phyloP scores from a whole-genome alignment of 305 asterid genomes.

The Withania somnifera region DNA sequence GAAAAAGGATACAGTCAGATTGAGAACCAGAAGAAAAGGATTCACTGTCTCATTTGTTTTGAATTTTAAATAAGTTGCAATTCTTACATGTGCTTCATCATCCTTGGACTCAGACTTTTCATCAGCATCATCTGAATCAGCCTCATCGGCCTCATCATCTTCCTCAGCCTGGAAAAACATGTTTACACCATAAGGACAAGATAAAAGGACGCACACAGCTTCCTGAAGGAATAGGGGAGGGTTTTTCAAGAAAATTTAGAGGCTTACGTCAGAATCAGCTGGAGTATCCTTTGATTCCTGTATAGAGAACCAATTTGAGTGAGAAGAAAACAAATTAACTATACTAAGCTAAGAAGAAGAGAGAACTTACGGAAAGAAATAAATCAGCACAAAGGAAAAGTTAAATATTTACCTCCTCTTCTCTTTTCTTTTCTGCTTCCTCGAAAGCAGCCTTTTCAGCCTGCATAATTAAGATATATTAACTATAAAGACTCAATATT shows the following conservation, averaged over 20 bases:
- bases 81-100: conserved; percentile 50
- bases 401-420: conserved; percentile 52
- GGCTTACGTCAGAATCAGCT: conserved; percentile 78
- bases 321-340: not conserved
- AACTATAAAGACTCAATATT: not conserved
- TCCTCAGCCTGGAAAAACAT: conserved; percentile 55
- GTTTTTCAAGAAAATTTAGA: not conserved
- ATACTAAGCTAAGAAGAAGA: not conserved
- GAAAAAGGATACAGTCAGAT: not conserved
- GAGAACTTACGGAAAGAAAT: not conserved
- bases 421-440: conserved; percentile 75
- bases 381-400: not conserved
- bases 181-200: conserved; percentile 1
- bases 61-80: not conserved
- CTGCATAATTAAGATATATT: conserved; percentile 28
- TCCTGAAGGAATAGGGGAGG: not conserved
- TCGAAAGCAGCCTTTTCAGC: conserved; percentile 86
- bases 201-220: not conserved
- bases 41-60: not conserved
- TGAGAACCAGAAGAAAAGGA: not conserved
- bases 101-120: conserved; percentile 22
- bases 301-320: not conserved
- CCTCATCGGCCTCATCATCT: conserved; percentile 44
- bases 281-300: conserved; percentile 70
- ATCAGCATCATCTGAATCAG: conserved; percentile 27